Evolutionary conservation across 441 rosid species (phyloP).

Genomic region (Brassica hybrid): DNA sequence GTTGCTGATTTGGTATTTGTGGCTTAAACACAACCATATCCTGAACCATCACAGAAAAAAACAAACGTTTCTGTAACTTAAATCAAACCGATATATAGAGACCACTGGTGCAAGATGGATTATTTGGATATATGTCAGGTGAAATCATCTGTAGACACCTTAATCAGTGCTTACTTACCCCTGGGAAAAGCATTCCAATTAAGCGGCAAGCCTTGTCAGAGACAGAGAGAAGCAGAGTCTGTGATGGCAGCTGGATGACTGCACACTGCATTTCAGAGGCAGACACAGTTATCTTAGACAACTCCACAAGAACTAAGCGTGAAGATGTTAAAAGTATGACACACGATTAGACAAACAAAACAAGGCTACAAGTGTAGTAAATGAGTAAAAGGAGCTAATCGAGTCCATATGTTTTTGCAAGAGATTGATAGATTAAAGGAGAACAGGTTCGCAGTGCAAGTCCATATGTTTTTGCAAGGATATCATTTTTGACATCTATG

Average conservation of each 20-base stretch:
- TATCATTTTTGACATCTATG: slow-evolving; percentile 1
- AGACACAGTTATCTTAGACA: slow-evolving; percentile 28
- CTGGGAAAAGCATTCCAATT: slow-evolving; percentile 98
- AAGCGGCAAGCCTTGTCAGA: slow-evolving; percentile 94
- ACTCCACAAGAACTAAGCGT: slow-evolving; percentile 37
- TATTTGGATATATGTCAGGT: slow-evolving; percentile 16
- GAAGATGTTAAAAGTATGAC: slow-evolving; percentile 15
- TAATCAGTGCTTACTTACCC: slow-evolving; percentile 63
- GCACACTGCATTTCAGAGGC: slow-evolving; percentile 69
- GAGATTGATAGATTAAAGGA: not conserved
- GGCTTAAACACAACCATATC: slow-evolving; percentile 97
- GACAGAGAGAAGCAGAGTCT: slow-evolving; percentile 92
- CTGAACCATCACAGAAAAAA: slow-evolving; percentile 45
- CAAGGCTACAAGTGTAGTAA: slow-evolving; percentile 6
- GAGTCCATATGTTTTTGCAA: too few species aligned
- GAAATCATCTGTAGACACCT: slow-evolving; percentile 5
- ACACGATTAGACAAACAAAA: not conserved
- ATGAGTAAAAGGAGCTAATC: slow-evolving; percentile 1
- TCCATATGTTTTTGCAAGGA: slow-evolving; percentile 7
- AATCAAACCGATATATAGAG: not conserved
- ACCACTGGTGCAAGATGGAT: slow-evolving; percentile 4
- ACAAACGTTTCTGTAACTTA: slow-evolving; percentile 18
- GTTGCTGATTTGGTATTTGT: slow-evolving; percentile 78
- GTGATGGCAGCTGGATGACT: slow-evolving; percentile 94
- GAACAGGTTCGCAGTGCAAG: not conserved